Conservation (phyloP, 2,329 filamentous ascomycete genomes). For the Colletotrichum phormii region DNA sequence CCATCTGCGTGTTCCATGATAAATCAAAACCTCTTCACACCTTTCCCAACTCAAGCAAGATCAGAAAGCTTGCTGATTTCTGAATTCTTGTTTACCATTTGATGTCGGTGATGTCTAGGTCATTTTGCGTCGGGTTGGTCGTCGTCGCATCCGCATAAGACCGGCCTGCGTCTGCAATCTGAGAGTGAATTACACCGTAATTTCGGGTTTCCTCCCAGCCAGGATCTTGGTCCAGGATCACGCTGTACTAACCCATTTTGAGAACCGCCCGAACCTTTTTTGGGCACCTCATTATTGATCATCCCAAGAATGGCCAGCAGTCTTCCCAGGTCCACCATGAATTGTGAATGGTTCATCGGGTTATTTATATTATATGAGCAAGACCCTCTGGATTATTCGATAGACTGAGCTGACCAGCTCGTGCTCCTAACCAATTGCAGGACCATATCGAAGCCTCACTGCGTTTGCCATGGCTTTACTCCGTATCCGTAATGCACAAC, state of each 20-base stretch:
- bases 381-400: not conserved
- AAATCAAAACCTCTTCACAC: not conserved
- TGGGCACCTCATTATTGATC: not conserved
- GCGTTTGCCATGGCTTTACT: not conserved
- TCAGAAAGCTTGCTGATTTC: not conserved
- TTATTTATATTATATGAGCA: not conserved
- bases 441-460: not conserved
- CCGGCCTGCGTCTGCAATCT: constrained; percentile 11
- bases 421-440: not conserved
- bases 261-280: constrained; percentile 21
- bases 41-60: not conserved
- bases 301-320: constrained; percentile 18
- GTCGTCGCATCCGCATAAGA: constrained; percentile 14
- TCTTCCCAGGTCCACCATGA: constrained; percentile 3
- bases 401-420: not conserved
- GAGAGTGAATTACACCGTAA: constrained; percentile 23
- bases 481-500: not conserved
- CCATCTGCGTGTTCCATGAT: not conserved
- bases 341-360: not conserved
- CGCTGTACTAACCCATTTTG: constrained; percentile 12
- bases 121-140: not conserved
- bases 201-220: constrained; percentile 20
- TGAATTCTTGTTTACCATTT: not conserved
- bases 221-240: constrained; percentile 17
- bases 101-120: not conserved